Base-by-base conservation (phyloP, 23 red algal species). In the Gracilaria gracilis region DNA sequence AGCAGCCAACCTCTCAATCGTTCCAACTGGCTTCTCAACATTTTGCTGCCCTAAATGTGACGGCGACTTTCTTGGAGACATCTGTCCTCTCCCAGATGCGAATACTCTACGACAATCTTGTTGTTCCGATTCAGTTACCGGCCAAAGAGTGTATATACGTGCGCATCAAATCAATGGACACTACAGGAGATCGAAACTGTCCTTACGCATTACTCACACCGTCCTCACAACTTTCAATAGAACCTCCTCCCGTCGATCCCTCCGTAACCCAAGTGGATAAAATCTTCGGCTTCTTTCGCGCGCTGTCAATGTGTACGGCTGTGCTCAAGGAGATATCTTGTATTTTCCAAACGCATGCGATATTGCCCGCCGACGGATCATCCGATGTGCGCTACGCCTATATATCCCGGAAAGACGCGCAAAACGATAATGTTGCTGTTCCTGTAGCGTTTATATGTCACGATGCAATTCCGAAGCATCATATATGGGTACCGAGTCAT, bases 201-300 rank as follows among this genome's bases (percentile, higher is more conserved):
- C 74, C 87, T 8, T 90, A 90, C 33, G 87, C 87, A 2, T 13
- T 90, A 17, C 87, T 90, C 27, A 31, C 27, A 67, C 54, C 87
- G 20, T 53, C 71, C n/a, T 90, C 87, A 21, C 65, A 71, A 16
- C 57, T 90, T 51, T 23, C 40, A 4, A 73, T 90, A 32, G 71
- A 90, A 81, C 49, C 87, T 25, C 87, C 87, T 50, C 87, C 87
- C 13, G 0, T 3, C 24, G 27, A 40, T 9, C 75, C 73, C 69
- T 48, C 21, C 13, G 4, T 32, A 49, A 27, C 47, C 23, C 67
- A 31, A 2, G 38, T 20, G 64, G 53, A 70, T 13, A 48, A 51
- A 28, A 48, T 87, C 14, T 76, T 50, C 48, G 21, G 9, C 11
- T 90, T 90, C 57, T 65, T 46, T 21, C 87, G 87, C n/a, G 87